Evolutionary conservation across 768 basidiomycete genomes (phyloP).

Genomic region (Russula abietina): DNA sequence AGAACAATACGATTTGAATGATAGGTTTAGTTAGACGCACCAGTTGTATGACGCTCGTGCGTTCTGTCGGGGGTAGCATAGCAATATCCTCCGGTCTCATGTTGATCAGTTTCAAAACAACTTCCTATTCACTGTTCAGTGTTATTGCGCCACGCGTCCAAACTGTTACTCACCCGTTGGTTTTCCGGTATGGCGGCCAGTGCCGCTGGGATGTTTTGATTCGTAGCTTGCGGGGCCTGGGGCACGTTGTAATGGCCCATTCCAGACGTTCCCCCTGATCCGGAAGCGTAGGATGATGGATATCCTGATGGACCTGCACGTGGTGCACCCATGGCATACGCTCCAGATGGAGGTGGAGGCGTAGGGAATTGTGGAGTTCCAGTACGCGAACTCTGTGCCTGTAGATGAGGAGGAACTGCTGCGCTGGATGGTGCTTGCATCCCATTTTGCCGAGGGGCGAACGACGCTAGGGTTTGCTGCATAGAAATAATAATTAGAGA

Average conservation of each 20-base stretch:
- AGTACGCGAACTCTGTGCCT: conserved; percentile 30
- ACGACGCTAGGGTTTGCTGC: conserved; percentile 61
- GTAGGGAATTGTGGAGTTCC: conserved; percentile 19
- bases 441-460: conserved; percentile 29
- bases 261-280: neutral
- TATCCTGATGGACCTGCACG: conserved; percentile 17
- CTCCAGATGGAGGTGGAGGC: conserved; percentile 4
- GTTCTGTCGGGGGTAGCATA: conserved; percentile 63
- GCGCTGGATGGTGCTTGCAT: conserved; percentile 26
- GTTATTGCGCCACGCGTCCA: neutral
- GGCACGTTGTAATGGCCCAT: conserved; percentile 11
- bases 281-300: conserved; percentile 7
- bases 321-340: neutral
- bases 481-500: conserved; percentile 7
- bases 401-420: conserved; percentile 30
- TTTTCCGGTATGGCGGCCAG: conserved; percentile 60
- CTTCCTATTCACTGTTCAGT: conserved; percentile 39
- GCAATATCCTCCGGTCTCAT: conserved; percentile 86
- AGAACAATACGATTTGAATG: neutral
- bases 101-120: conserved; percentile 70
- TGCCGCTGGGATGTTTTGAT: conserved; percentile 40
- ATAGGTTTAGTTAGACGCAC: conserved; percentile 40
- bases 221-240: conserved; percentile 17
- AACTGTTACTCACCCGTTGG: conserved; percentile 46
- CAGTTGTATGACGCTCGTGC: conserved; percentile 74